phyloP scores from a whole-genome alignment of 2,329 filamentous ascomycete genomes.

The Ophiostoma triangulosporum region DNA sequence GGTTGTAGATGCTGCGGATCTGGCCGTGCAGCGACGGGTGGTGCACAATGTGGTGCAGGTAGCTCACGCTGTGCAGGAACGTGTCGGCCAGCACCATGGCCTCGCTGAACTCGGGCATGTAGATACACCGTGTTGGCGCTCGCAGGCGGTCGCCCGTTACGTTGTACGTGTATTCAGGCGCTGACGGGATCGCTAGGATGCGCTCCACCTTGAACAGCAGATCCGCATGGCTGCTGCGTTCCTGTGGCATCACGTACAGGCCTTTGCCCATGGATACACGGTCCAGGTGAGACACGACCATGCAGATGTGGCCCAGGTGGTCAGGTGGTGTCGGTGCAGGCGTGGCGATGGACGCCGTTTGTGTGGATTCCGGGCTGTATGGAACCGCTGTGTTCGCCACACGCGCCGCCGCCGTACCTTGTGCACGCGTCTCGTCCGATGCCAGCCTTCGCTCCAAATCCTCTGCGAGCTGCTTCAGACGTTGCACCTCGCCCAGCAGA shows the following conservation, averaged over 20 bases:
- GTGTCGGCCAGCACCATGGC: background rate
- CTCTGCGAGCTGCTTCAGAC: slow-evolving; percentile 2
- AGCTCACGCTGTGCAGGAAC: slow-evolving; percentile 1
- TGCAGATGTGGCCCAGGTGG: slow-evolving; percentile 2
- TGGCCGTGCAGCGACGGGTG: background rate
- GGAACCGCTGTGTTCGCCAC: background rate
- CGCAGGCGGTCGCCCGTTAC: slow-evolving; percentile 1
- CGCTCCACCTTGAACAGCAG: background rate
- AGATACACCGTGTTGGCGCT: background rate
- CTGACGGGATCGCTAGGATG: background rate
- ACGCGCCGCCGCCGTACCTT: background rate
- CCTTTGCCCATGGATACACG: slow-evolving; percentile 8
- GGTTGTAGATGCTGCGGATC: background rate
- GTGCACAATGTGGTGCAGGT: slow-evolving; percentile 8
- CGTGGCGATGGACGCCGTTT: background rate
- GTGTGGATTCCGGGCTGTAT: background rate
- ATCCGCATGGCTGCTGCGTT: background rate
- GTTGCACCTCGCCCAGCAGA: slow-evolving; percentile 2
- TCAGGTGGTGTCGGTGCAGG: background rate
- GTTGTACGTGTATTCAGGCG: slow-evolving; percentile 1
- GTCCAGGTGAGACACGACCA: slow-evolving; percentile 6
- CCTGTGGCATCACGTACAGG: background rate
- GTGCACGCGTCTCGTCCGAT: background rate
- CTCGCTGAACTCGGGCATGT: slow-evolving; percentile 1
- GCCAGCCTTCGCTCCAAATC: slow-evolving; percentile 3